Percentiles rank a stretch among this genome's conserved stretches.
These are phyloP conservation scores for Fraxinus cuspidata DNA, from an alignment of 257 asterid species.

Conservation along the genomic window DNA sequence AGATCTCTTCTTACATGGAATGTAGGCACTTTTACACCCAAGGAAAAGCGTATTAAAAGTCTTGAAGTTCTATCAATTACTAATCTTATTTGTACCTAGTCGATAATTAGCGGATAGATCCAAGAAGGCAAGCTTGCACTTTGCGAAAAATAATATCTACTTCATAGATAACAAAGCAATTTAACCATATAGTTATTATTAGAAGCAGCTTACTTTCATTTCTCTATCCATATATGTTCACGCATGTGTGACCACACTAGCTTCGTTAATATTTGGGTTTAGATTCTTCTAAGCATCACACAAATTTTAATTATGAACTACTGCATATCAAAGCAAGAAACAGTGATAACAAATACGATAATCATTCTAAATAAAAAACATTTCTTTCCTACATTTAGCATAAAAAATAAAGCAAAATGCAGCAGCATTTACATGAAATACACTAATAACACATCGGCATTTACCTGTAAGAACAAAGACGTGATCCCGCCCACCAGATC, in stretches of 20 bases:
- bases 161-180: constrained; percentile 1
- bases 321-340: neutral
- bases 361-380: neutral
- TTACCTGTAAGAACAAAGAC: constrained; percentile 91
- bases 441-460: neutral
- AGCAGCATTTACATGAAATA: neutral
- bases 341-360: neutral
- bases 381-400: neutral
- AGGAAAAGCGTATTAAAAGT: neutral
- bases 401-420: neutral
- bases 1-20: neutral
- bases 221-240: neutral
- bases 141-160: neutral
- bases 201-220: neutral
- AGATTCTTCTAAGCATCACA: neutral
- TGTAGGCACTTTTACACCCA: neutral
- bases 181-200: neutral
- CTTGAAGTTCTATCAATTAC: neutral
- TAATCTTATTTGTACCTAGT: neutral
- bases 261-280: neutral
- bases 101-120: neutral
- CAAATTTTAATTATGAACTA: neutral
- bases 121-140: constrained; percentile 13
- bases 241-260: too few species aligned
- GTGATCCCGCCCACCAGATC: constrained; percentile 92